A percentile compares a stretch with the other conserved stretches of the same genome.
Evolutionary conservation across 495 filamentous ascomycete species (phyloP).

Genomic region (Aspergillus hancockii): DNA sequence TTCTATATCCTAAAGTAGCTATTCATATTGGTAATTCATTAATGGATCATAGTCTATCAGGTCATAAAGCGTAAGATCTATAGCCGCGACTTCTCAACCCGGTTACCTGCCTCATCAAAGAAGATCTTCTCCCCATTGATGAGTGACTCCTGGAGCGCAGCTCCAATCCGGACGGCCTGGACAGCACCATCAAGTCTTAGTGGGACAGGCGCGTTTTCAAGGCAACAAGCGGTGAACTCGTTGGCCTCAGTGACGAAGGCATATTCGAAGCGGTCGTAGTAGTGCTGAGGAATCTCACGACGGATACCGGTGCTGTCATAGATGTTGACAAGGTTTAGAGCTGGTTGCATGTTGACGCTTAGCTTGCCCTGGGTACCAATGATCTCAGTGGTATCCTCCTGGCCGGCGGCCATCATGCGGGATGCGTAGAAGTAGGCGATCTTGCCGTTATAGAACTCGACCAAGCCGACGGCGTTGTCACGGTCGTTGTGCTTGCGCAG

Average conservation of each 20-base stretch:
- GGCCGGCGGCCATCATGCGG: constrained; percentile 65
- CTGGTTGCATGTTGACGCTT: constrained; percentile 56
- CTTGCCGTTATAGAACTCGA: constrained; percentile 62
- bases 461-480: constrained; percentile 63
- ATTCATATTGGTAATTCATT: not conserved
- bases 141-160: constrained; percentile 60
- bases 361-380: constrained; percentile 64
- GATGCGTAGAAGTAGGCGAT: constrained; percentile 62
- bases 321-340: constrained; percentile 52
- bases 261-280: constrained; percentile 62
- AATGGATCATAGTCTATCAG: not conserved
- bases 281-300: constrained; percentile 57
- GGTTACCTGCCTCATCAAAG: constrained; percentile 50
- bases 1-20: not conserved
- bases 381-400: constrained; percentile 65
- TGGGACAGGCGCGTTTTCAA: constrained; percentile 55
- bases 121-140: constrained; percentile 58
- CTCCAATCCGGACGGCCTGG: constrained; percentile 60
- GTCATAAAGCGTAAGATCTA: constrained; percentile 5
- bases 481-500: constrained; percentile 58
- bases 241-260: constrained; percentile 65
- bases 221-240: constrained; percentile 56
- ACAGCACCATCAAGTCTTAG: constrained; percentile 56
- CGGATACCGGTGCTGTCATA: constrained; percentile 50
- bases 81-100: constrained; percentile 30